Percentiles rank a stretch among this genome's conserved stretches.
Evolutionary conservation across 2,329 filamentous ascomycete genomes (phyloP).

Genomic region (Fusarium pininemorale): DNA sequence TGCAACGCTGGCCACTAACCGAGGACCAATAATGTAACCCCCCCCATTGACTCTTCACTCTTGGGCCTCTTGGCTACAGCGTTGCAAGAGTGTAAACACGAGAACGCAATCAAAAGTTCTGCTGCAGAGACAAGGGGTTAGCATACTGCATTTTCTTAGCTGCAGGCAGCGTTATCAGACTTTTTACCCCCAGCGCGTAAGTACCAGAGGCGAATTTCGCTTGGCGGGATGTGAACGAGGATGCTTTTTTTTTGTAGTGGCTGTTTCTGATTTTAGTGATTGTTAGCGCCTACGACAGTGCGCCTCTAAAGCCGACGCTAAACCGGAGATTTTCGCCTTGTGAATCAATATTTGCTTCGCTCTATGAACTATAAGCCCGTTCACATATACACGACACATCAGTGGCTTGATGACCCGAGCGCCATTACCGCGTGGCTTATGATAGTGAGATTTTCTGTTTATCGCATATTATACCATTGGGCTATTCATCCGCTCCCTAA

Average conservation of each 20-base stretch:
- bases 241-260: background rate
- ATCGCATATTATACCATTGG: background rate
- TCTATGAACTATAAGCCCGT: background rate
- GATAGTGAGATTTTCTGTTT: background rate
- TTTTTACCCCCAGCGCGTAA: background rate
- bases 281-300: background rate
- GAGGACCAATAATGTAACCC: conserved; percentile 8
- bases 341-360: background rate
- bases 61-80: background rate
- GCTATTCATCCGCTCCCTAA: background rate
- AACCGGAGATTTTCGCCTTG: background rate
- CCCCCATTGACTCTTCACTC: background rate
- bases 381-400: background rate
- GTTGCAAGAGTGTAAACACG: conserved; percentile 7
- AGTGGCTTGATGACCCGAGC: background rate
- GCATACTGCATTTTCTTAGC: background rate
- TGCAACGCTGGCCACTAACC: background rate
- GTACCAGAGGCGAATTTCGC: background rate
- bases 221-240: background rate
- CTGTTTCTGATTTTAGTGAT: background rate
- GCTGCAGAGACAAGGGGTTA: background rate
- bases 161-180: conserved; percentile 8
- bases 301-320: background rate
- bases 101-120: conserved; percentile 28
- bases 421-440: background rate